Evolutionary conservation across 2,329 filamentous ascomycete genomes (phyloP).

Genomic region (Stylonectria norvegica): DNA sequence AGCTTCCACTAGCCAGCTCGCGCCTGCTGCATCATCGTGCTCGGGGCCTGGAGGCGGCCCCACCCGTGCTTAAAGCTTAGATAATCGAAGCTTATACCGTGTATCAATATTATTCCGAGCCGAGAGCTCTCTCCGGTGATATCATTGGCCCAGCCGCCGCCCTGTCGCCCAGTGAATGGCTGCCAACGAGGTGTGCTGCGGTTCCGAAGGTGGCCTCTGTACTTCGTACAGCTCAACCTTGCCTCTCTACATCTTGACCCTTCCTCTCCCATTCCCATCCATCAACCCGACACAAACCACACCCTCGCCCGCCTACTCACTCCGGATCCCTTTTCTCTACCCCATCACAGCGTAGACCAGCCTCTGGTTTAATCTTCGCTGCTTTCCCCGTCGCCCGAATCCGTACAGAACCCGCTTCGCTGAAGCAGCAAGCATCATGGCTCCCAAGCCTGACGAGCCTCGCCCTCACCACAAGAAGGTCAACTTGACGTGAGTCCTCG

Average conservation of each 20-base stretch:
- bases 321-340: constrained; percentile 5
- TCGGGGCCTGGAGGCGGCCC: constrained; percentile 10
- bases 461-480: constrained; percentile 63
- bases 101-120: constrained; percentile 38
- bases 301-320: constrained; percentile 2
- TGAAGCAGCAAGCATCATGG: constrained; percentile 56
- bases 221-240: constrained; percentile 26
- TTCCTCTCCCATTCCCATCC: constrained; percentile 5
- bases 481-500: constrained; percentile 66
- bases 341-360: constrained; percentile 12
- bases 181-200: constrained; percentile 20
- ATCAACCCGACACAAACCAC: constrained; percentile 3
- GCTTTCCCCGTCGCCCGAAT: constrained; percentile 22
- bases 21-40: constrained; percentile 22
- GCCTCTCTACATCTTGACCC: constrained; percentile 19
- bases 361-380: constrained; percentile 14
- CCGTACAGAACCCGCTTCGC: constrained; percentile 25
- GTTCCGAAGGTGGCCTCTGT: constrained; percentile 25
- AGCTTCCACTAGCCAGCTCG: constrained; percentile 28
- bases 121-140: constrained; percentile 26
- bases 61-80: constrained; percentile 21
- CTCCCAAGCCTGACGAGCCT: constrained; percentile 61
- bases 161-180: constrained; percentile 26
- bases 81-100: constrained; percentile 18
- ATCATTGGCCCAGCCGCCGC: constrained; percentile 33